phyloP scores from a whole-genome alignment of 1,139 yeast genomes.

The Protomyces macrosporus region DNA sequence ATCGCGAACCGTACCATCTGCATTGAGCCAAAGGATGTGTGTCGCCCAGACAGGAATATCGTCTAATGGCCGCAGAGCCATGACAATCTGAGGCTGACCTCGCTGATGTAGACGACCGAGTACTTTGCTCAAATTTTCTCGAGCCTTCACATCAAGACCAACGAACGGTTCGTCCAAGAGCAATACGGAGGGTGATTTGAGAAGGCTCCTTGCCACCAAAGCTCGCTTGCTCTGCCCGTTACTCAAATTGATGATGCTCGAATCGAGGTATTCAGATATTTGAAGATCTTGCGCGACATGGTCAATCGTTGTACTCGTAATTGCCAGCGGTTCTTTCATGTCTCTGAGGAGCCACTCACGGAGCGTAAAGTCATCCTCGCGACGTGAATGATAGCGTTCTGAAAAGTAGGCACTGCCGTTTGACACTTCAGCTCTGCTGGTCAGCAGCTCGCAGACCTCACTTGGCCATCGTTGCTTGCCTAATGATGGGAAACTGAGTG shows the following conservation, averaged over 20 bases:
- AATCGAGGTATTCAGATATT: slow-evolving; percentile 52
- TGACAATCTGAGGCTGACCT: slow-evolving; percentile 46
- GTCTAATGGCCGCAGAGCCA: slow-evolving; percentile 78
- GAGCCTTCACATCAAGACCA: slow-evolving; percentile 78
- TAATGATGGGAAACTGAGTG: slow-evolving; percentile 55
- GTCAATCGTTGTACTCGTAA: slow-evolving; percentile 33
- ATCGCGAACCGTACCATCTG: slow-evolving; percentile 48
- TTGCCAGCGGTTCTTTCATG: neutral
- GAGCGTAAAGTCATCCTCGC: slow-evolving; percentile 78
- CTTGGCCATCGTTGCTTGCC: slow-evolving; percentile 44
- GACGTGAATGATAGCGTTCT: slow-evolving; percentile 80
- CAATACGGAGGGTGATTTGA: slow-evolving; percentile 59
- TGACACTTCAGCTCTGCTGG: slow-evolving; percentile 55
- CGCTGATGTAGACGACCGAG: slow-evolving; percentile 38
- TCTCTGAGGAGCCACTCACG: slow-evolving; percentile 47
- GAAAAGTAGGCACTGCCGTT: slow-evolving; percentile 63
- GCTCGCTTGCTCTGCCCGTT: slow-evolving; percentile 94
- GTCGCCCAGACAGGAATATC: slow-evolving; percentile 71
- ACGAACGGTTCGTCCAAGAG: slow-evolving; percentile 81
- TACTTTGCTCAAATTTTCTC: slow-evolving; percentile 54
- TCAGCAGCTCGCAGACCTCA: slow-evolving; percentile 48
- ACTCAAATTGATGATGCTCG: slow-evolving; percentile 78
- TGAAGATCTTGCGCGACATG: slow-evolving; percentile 44
- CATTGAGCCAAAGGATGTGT: slow-evolving; percentile 46
- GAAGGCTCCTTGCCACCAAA: slow-evolving; percentile 67